Evolutionary conservation across 495 filamentous ascomycete genomes (phyloP), one percentile per base, ranked within the genome.

Genomic region (Aspergillus nanangensis): DNA sequence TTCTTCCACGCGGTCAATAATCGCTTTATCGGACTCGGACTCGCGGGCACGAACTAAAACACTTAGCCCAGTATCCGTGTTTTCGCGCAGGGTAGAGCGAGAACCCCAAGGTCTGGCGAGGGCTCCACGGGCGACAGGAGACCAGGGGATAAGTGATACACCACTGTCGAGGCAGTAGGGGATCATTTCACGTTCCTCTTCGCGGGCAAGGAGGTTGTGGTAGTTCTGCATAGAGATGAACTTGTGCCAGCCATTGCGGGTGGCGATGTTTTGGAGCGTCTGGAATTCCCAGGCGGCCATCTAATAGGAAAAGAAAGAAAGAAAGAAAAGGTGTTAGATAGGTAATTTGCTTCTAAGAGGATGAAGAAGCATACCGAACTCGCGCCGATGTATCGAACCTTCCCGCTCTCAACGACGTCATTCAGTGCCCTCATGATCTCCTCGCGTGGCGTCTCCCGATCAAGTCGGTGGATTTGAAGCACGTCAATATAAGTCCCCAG

Each of bases 81-180:
- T 46, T 45, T 80, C 79, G 2, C 80, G 74, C n/a, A 55, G 40
- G 7, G 73, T 73, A 5, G 53, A 56, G 11, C 66, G 65, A 4
- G 69, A 58, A 32, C 50, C 35, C 56, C 66, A 76, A 1, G 78
- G 77, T 7, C 79, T 67, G 0, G 77, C 51, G 8, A 84, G 72
- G 4, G 72, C 62, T 11, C 80, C 79, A 1, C 77, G 75, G 1
- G 81, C 83, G 36, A 84, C 66, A 0, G 80, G 80, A 2, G 77
- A 79, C 75, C 76, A 80, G 5, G 84, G 84, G 44, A 89, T 82
- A 5, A 87, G 52, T 0, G 82, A 85, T 8, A 92, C 82, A 3
- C 86, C 86, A 0, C 82, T 80, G 41, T 81, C 79, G n/a, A 78
- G 70, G 55, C 88, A 92, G 72, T 85, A 81, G 8, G 76, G 77